Conservation (phyloP, 257 asterid genomes). For the Petunia axillaris region DNA sequence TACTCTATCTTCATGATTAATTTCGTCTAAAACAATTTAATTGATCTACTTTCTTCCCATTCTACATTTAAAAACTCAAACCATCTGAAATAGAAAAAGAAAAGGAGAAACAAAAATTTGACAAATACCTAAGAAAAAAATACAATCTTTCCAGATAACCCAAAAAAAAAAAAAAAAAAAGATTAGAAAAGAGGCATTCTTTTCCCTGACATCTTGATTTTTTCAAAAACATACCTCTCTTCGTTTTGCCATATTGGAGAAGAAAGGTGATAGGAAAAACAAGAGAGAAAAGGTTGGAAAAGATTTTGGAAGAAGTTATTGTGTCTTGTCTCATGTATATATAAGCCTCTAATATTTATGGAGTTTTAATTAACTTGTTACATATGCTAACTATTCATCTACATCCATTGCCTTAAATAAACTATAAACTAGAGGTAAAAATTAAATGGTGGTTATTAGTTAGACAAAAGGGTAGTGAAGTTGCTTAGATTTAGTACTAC, state of each 20-base stretch:
- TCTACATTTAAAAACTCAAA: background rate
- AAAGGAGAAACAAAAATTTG: background rate
- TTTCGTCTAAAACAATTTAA: background rate
- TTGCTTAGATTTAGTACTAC: background rate
- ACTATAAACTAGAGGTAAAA: background rate
- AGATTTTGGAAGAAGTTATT: background rate
- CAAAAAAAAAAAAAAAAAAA: background rate
- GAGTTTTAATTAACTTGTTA: background rate
- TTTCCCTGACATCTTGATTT: background rate
- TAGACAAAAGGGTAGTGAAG: background rate
- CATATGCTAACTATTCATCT: background rate
- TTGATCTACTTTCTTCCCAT: background rate
- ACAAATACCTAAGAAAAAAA: background rate
- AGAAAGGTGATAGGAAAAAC: background rate
- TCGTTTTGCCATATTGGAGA: background rate
- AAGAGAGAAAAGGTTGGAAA: constrained; percentile 21
- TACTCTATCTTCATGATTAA: background rate
- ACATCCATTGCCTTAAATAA: background rate
- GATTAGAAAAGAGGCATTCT: background rate
- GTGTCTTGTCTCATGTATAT: background rate
- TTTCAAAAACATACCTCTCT: background rate
- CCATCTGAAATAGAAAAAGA: background rate
- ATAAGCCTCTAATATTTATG: constrained; percentile 5
- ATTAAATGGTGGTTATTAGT: background rate
- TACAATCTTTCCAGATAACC: constrained; percentile 5